phyloP scores from a whole-genome alignment of 2,329 filamentous ascomycete genomes.

The Ophiostoma novo-ulmi region DNA sequence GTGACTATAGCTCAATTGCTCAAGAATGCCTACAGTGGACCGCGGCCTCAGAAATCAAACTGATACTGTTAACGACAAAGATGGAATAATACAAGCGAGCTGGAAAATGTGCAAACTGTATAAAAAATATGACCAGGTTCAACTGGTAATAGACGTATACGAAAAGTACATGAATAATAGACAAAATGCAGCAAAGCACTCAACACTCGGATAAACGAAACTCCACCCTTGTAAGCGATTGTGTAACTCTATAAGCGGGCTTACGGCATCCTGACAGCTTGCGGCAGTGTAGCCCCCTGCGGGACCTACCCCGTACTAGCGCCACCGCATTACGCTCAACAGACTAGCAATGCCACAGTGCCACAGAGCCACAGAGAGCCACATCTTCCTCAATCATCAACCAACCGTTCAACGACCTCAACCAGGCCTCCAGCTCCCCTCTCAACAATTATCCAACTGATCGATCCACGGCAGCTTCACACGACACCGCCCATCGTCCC shows the following conservation, averaged over 20 bases:
- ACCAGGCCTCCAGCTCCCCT: slow-evolving; percentile 9
- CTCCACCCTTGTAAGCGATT: not conserved
- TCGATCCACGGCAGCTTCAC: not conserved
- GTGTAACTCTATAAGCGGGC: not conserved
- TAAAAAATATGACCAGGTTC: not conserved
- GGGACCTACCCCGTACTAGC: slow-evolving; percentile 14
- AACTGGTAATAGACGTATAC: not conserved
- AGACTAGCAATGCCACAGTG: slow-evolving; percentile 3
- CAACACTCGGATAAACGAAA: not conserved
- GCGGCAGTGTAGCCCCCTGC: slow-evolving; percentile 6
- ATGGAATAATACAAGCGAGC: not conserved
- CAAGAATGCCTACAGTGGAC: not conserved
- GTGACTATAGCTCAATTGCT: not conserved
- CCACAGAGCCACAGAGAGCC: not conserved
- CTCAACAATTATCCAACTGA: not conserved
- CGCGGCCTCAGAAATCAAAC: not conserved
- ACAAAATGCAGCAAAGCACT: not conserved
- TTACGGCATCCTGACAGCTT: slow-evolving; percentile 15
- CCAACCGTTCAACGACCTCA: slow-evolving; percentile 1
- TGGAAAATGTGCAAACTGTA: not conserved
- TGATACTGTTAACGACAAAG: not conserved
- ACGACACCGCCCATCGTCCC: not conserved
- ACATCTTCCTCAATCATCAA: slow-evolving; percentile 4
- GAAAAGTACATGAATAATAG: not conserved
- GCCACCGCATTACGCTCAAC: not conserved